Percentiles rank a stretch among this genome's conserved stretches.
Evolutionary conservation across 495 filamentous ascomycete genomes (phyloP).

Genomic region (Neurospora tetrasperma): DNA sequence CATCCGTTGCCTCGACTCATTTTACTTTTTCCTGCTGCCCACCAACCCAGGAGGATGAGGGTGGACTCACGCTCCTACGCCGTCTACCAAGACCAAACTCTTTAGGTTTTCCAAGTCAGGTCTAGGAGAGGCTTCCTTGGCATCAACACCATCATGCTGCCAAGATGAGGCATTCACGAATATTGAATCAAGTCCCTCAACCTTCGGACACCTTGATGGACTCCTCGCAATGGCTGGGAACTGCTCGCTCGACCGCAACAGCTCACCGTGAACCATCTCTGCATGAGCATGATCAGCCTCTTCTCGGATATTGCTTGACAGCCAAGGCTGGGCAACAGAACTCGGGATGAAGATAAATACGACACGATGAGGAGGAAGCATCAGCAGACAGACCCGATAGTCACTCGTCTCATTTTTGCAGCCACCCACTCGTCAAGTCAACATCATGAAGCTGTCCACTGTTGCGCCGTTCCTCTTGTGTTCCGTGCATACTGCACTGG

Average conservation of each 20-base stretch:
- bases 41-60: background rate
- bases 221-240: background rate
- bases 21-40: background rate
- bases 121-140: background rate
- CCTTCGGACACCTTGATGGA: constrained; percentile 3
- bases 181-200: background rate
- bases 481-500: constrained; percentile 14
- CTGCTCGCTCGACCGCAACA: background rate
- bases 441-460: constrained; percentile 16
- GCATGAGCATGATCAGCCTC: constrained; percentile 1
- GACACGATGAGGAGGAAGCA: background rate
- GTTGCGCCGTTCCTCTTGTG: constrained; percentile 11
- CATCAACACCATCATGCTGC: background rate
- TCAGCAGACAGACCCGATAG: background rate
- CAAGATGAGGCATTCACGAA: background rate
- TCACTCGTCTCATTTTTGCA: background rate
- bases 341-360: background rate
- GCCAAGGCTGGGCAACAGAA: background rate
- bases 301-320: background rate
- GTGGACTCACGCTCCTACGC: background rate
- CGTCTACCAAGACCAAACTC: background rate
- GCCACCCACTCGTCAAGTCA: background rate
- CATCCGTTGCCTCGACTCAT: background rate
- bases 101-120: background rate
- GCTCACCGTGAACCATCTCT: background rate